Evolutionary conservation across 352 stramenopile genomes (phyloP), one percentile per base, ranked within the genome.

Genomic region (Blastocystis sp.): DNA sequence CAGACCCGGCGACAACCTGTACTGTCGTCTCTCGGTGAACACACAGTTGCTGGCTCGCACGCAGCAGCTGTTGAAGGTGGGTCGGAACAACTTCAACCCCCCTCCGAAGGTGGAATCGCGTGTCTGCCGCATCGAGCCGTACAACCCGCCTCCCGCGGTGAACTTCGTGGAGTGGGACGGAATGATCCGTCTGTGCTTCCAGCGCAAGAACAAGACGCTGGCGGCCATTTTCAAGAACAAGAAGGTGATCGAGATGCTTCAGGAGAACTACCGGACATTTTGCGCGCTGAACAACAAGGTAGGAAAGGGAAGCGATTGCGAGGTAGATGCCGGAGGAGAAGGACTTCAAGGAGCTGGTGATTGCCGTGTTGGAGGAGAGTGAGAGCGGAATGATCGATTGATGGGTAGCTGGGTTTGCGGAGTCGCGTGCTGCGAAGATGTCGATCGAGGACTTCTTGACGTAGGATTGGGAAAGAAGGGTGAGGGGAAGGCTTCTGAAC

Each of bases 131-230:
- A 98, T 99, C 84, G 95, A 98, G 90, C 92, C 96, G 18, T 92
- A 94, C 65, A 98, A 98, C 89, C 96, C 96, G 72, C 95, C 95
- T 21, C 96, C 96, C n/a, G 93, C 94, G 0, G 95, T 99, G 46
- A 98, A 99, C 90, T 99, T 99, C 89, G 67, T 34, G 84, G 96
- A 99, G 90, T 99, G 96, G 96, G 96, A 99, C 88, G 96, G 96
- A 46, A 97, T 99, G 93, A 93, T 99, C 87, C 94, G 97, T 87
- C 93, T 99, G 86, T 90, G 97, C 57, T 99, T 99, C 89, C 98
- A 98, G 90, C 91, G 96, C 46, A 99, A 99, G 90, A 98, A 99
- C 90, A 99, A 99, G 91, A 99, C 94, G 44, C 89, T 99, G 27
- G 91, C 95, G 84, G 93, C 94, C 49, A 94, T 95, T 21, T 94